Evolutionary conservation across 2,329 filamentous ascomycete species (phyloP), one percentile per base, ranked within the genome.

Genomic region (Pyricularia grisea): DNA sequence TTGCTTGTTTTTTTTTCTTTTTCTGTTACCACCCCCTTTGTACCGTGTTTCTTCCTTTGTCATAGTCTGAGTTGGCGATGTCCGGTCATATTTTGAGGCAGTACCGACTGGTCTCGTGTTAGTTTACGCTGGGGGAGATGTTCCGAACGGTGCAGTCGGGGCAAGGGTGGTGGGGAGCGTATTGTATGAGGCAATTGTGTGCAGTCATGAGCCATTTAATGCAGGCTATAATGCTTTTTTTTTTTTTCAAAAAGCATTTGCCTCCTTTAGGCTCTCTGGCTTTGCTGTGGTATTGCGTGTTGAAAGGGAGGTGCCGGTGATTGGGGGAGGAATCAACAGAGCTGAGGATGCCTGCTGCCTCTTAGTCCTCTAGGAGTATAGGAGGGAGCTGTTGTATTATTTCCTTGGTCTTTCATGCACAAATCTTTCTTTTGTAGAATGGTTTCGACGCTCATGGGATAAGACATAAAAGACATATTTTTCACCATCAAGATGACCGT

Each of bases 1-100:
- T 65, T 66, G 68, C 68, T 69, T 72, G n/a, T n/a, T n/a, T 72
- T 68, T 72, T 73, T 69, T 73, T 74, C 73, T 72, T 74, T 66
- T 33, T 65, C 67, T 68, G 20, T 65, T 60, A 60, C 25, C 23
- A 20, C 60, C 11, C 11, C 60, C 9, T 28, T 23, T 28, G 25
- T 28, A 27, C 3, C 12, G 25, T 63, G 25, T 63, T 28, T 28
- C 17, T 27, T 63, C 60, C 27, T 28, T 27, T 63, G 60, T 63
- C 25, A 20, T 63, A 20, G 60, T 20, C 25, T 11, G 12, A n/a
- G 60, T 63, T 28, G 60, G 23, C 27, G 28, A 63, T 27, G 12
- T 17, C 27, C 27, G 28, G 60, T 20, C 60, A 61, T 61, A 9
- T 55, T n/a, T 55, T n/a, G 42, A 10, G 20, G 42, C 42, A 55